Evolutionary conservation across 805 yeast species (phyloP), one percentile per base, ranked within the genome.

Genomic region (Hanseniaspora thailandica): DNA sequence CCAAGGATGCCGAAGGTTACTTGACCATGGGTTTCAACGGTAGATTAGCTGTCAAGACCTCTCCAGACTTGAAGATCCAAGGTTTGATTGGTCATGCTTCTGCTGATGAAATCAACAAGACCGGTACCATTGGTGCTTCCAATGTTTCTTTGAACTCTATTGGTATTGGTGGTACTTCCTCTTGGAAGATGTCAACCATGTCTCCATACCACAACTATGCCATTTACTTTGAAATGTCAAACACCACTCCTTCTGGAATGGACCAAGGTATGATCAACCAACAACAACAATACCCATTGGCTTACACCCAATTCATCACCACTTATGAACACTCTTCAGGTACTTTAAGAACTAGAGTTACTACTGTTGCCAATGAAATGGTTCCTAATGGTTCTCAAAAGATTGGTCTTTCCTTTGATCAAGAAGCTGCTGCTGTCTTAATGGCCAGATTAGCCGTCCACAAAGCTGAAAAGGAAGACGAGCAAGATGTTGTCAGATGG

Each of bases 321-420:
- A 83, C 82, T 61, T 93, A 93, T 70, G 95, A 93, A 71, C 97
- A 93, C 70, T 77, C 96, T n/a, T 82, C 89, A 28, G 98, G 98
- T 55, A 77, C 90, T 12, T 84, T 78, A 64, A 78, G 97, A 63
- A 72, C 86, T 56, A 79, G 97, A 61, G 97, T 93, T 34, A 90
- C 98, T 22, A 93, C 97, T 0, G 75, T 93, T 28, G 73, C 74
- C 15, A 73, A 80, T 46, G 70, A 70, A 57, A 63, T 78, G 58
- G 67, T 74, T 19, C 75, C 78, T 53, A 74, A 77, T 43, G 82
- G 82, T 38, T 76, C 74, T 54, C 77, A 83, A 26, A 70, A 69
- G 31, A 71, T 77, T 55, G 72, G 76, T 4, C 71, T 72, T 28
- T 74, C 93, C n/a, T 93, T 93, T 67, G 99, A 93, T 70, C 97